Conservation (phyloP, 768 basidiomycete genomes). For the Kwoniella newhampshirensis region DNA sequence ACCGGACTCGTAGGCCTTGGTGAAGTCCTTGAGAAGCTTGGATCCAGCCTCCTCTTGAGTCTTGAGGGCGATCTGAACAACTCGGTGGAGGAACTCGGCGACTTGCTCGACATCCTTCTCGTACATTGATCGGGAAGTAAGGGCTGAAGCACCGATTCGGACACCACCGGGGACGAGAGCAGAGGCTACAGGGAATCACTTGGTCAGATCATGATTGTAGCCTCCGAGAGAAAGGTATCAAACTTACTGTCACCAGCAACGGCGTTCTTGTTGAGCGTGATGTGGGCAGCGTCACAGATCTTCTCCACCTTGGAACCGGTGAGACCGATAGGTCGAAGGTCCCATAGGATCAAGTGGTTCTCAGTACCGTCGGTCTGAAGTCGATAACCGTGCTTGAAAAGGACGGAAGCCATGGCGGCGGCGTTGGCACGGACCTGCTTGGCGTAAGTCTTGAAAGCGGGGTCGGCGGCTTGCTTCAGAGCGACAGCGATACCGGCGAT, state of each 20-base stretch:
- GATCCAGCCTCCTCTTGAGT: constrained; percentile 93
- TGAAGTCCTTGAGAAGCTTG: constrained; percentile 95
- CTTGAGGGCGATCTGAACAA: constrained; percentile 81
- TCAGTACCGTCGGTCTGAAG: constrained; percentile 96
- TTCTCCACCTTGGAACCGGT: constrained; percentile 99
- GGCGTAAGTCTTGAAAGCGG: constrained; percentile 86
- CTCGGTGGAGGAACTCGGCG: constrained; percentile 87
- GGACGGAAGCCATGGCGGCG: constrained; percentile 67
- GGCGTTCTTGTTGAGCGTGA: constrained; percentile 85
- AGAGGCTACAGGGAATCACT: constrained; percentile 57
- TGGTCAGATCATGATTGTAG: neutral
- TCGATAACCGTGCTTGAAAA: constrained; percentile 81
- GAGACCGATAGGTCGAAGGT: constrained; percentile 86
- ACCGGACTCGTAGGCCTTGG: constrained; percentile 60
- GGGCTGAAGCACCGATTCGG: constrained; percentile 87
- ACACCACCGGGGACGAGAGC: constrained; percentile 96
- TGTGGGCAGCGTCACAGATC: constrained; percentile 92
- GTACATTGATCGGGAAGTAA: constrained; percentile 91
- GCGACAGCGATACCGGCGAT: constrained; percentile 93
- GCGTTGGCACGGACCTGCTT: constrained; percentile 93
- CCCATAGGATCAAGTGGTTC: constrained; percentile 98
- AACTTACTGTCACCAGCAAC: constrained; percentile 79
- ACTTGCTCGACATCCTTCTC: constrained; percentile 84
- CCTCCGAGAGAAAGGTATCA: neutral
- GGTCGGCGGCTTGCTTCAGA: constrained; percentile 84